Percentiles rank a stretch among this genome's conserved stretches.
Conservation (phyloP, 2,329 filamentous ascomycete species). For the Microdochium paspali region DNA sequence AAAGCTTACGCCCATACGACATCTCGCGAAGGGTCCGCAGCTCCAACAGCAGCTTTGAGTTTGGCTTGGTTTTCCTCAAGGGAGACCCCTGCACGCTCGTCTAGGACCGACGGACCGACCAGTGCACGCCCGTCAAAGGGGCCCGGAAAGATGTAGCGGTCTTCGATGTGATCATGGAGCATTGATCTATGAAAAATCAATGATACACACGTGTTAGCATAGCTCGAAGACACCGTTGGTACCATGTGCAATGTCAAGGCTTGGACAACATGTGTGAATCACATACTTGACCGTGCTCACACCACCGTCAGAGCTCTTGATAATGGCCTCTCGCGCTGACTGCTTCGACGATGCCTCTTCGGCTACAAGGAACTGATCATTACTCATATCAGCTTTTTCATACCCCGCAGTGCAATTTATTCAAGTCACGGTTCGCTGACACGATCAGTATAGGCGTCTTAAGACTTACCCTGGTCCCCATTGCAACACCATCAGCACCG, state of each 20-base stretch:
- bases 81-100: slow-evolving; percentile 13
- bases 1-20: slow-evolving; percentile 23
- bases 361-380: slow-evolving; percentile 21
- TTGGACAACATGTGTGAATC: too few species aligned
- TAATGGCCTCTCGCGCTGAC: slow-evolving; percentile 18
- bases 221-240: too few species aligned
- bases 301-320: slow-evolving; percentile 21
- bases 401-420: too few species aligned
- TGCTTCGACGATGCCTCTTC: slow-evolving; percentile 21
- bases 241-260: too few species aligned
- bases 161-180: slow-evolving; percentile 19
- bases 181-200: slow-evolving; percentile 10
- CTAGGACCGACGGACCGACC: slow-evolving; percentile 13
- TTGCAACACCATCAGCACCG: slow-evolving; percentile 21
- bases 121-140: slow-evolving; percentile 20
- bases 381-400: neutral
- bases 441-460: too few species aligned
- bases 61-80: slow-evolving; percentile 15
- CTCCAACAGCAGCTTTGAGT: slow-evolving; percentile 12
- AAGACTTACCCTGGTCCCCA: slow-evolving; percentile 17
- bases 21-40: slow-evolving; percentile 15
- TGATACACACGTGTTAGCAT: neutral
- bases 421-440: too few species aligned
- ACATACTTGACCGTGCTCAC: slow-evolving; percentile 24
- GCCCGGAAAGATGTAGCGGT: slow-evolving; percentile 15